phyloP scores from a whole-genome alignment of 73 alveolate species.

The Paramecium primaurelia region DNA sequence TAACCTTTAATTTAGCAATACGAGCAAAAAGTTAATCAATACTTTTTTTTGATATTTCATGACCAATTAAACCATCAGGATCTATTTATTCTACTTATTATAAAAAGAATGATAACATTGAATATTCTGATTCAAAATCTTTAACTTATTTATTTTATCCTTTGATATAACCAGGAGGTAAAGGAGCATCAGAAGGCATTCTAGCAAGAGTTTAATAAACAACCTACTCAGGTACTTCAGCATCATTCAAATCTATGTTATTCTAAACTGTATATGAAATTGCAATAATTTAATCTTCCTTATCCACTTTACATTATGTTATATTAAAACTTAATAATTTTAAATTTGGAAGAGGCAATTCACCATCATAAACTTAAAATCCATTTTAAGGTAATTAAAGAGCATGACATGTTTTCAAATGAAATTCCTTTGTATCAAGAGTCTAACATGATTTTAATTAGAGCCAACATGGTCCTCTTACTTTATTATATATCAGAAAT shows the following conservation, averaged over 20 bases:
- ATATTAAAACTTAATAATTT: conserved; percentile 73
- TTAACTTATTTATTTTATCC: conserved; percentile 39
- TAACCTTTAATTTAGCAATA: conserved; percentile 70
- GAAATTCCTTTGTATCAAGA: conserved; percentile 73
- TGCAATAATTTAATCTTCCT: conserved; percentile 78
- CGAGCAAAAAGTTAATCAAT: conserved; percentile 82
- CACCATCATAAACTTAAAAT: conserved; percentile 70
- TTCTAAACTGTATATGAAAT: conserved; percentile 68
- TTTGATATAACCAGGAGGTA: conserved; percentile 63
- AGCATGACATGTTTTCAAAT: conserved; percentile 65
- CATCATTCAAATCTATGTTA: conserved; percentile 75
- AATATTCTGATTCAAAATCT: conserved; percentile 75
- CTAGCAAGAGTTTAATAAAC: conserved; percentile 67
- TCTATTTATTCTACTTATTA: conserved; percentile 74
- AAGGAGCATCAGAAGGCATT: conserved; percentile 66
- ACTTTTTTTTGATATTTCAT: conserved; percentile 82
- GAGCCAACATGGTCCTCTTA: conserved; percentile 98
- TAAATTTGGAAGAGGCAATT: conserved; percentile 83
- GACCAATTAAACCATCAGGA: conserved; percentile 96
- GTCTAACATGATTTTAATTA: conserved; percentile 70
- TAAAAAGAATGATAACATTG: conserved; percentile 76
- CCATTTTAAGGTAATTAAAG: conserved; percentile 71
- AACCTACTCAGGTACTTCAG: conserved; percentile 63
- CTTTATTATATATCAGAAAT: conserved; percentile 79
- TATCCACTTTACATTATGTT: conserved; percentile 68